Conservation (phyloP, 192 early-diverging fungal species). For the Funneliformis geosporum region DNA sequence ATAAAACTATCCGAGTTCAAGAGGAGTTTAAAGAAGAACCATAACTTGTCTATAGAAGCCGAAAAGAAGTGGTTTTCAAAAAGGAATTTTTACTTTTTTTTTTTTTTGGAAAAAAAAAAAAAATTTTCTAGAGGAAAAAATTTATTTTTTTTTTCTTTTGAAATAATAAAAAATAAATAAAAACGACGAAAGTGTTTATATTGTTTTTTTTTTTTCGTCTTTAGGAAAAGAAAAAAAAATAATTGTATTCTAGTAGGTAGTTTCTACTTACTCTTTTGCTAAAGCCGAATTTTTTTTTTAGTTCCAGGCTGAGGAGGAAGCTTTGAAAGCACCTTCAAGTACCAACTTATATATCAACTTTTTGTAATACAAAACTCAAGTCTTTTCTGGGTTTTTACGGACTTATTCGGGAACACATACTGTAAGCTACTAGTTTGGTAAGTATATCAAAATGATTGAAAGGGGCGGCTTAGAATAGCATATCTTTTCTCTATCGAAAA, state of each 20-base stretch:
- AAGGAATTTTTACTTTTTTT: too few species aligned
- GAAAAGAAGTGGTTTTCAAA: too few species aligned
- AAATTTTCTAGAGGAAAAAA: too few species aligned
- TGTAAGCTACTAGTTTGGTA: background rate
- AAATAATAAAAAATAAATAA: background rate
- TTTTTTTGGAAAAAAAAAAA: too few species aligned
- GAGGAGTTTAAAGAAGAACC: background rate
- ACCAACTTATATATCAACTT: background rate
- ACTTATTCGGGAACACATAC: background rate
- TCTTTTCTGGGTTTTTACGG: background rate
- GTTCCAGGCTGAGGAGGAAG: background rate
- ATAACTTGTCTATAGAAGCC: too few species aligned
- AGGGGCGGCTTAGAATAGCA: background rate
- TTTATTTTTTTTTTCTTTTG: background rate
- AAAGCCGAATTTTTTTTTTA: constrained; percentile 4
- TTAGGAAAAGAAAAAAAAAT: background rate
- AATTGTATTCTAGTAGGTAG: background rate
- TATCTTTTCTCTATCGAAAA: background rate
- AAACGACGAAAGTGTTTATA: background rate
- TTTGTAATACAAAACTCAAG: background rate
- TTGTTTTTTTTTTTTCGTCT: background rate
- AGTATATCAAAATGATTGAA: background rate
- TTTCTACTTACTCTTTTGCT: constrained; percentile 18
- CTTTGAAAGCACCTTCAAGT: background rate
- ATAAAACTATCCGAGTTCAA: background rate